A percentile compares a stretch with the other conserved stretches of the same genome.
Conservation (phyloP, 169 alveolate genomes). For the Theileria sp. region DNA sequence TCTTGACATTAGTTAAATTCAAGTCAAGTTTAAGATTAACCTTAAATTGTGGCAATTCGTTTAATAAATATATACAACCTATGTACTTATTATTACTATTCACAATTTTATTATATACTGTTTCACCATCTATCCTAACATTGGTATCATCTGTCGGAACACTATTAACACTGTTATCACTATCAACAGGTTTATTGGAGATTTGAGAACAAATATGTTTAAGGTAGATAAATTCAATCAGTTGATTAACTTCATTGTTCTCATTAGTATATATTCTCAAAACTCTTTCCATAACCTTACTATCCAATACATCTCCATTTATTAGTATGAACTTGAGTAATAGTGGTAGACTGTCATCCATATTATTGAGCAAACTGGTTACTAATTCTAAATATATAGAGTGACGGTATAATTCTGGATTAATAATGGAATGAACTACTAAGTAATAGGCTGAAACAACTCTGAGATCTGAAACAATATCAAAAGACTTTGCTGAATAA, state of each 20-base stretch:
- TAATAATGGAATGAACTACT: slow-evolving; percentile 2
- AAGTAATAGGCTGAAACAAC: slow-evolving; percentile 35
- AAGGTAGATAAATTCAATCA: not conserved
- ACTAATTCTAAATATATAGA: not conserved
- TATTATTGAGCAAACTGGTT: not conserved
- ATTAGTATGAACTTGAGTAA: slow-evolving; percentile 9
- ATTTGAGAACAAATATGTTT: not conserved
- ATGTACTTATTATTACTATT: not conserved
- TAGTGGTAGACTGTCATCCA: slow-evolving; percentile 1
- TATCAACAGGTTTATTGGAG: not conserved
- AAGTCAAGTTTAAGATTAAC: not conserved
- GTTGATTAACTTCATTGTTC: not conserved
- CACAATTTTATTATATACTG: not conserved
- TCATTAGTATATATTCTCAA: slow-evolving; percentile 4
- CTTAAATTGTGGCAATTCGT: not conserved
- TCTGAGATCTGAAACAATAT: slow-evolving; percentile 46
- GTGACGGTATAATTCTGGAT: slow-evolving; percentile 3
- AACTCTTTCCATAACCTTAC: not conserved
- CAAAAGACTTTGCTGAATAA: slow-evolving; percentile 37
- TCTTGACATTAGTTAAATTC: not conserved
- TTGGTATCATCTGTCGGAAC: no score
- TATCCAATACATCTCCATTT: not conserved
- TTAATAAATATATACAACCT: not conserved
- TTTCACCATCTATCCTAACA: not conserved
- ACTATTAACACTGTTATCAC: not conserved